Evolutionary conservation across 129 eudicot species (phyloP).

Genomic region (Tanacetum coccineum): DNA sequence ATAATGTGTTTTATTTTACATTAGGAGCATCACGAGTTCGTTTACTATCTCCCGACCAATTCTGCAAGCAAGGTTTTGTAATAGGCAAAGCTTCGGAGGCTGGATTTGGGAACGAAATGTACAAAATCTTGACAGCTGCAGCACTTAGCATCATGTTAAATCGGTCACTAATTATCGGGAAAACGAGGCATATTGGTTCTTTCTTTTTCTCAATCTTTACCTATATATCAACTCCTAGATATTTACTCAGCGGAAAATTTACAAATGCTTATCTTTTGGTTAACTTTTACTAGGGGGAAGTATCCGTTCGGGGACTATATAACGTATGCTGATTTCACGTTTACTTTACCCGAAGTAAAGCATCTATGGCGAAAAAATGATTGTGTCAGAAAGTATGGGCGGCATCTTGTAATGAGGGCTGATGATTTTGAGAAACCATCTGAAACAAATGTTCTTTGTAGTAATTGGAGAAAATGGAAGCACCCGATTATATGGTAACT

Average conservation of each 20-base stretch:
- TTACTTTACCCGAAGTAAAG: constrained; percentile 61
- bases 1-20: background rate
- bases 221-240: background rate
- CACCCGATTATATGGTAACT: constrained; percentile 64
- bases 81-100: constrained; percentile 57
- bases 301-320: constrained; percentile 47
- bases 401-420: constrained; percentile 48
- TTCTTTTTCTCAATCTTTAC: constrained; percentile 24
- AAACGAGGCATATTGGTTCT: constrained; percentile 61
- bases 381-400: constrained; percentile 40
- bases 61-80: constrained; percentile 51
- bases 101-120: constrained; percentile 62
- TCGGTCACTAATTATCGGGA: constrained; percentile 51
- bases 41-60: constrained; percentile 37
- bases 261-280: constrained; percentile 16
- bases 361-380: constrained; percentile 55
- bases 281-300: constrained; percentile 36
- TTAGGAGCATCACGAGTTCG: constrained; percentile 53
- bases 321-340: constrained; percentile 42
- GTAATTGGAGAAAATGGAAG: constrained; percentile 62
- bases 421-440: constrained; percentile 57
- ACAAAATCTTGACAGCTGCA: constrained; percentile 56
- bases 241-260: background rate
- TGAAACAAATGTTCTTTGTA: constrained; percentile 52
- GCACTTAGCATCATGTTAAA: constrained; percentile 55